A percentile compares a stretch with the other conserved stretches of the same genome.
Evolutionary conservation across 352 stramenopile genomes (phyloP).

Genomic region (Pythium oligandrum): DNA sequence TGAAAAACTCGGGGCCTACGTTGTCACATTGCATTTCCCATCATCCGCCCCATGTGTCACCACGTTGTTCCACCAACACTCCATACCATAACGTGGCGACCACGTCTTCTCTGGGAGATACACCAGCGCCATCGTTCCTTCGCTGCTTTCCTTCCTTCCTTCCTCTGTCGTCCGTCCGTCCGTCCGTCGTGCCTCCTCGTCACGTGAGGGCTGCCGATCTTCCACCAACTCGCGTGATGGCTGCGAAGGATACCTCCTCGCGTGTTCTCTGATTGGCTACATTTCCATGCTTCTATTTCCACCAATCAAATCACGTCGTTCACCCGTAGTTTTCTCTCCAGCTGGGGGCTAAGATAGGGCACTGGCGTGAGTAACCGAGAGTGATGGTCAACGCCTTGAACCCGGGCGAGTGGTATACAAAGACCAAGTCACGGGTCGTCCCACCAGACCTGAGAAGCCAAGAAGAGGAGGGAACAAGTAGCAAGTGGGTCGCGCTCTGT

Average conservation of each 20-base stretch:
- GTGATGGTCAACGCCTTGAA: too few relatives aligned
- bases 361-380: too few relatives aligned
- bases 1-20: slow-evolving; percentile 72
- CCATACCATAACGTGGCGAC: slow-evolving; percentile 69
- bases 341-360: too few relatives aligned
- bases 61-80: not conserved
- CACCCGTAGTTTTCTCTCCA: not conserved
- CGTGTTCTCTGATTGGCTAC: too few relatives aligned
- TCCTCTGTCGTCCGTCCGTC: not conserved
- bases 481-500: not conserved
- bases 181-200: too few relatives aligned
- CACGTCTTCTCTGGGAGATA: slow-evolving; percentile 66
- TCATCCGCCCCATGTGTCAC: not conserved
- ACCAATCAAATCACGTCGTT: slow-evolving; percentile 6
- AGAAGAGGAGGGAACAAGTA: not conserved
- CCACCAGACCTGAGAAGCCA: not conserved
- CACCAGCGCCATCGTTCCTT: slow-evolving; percentile 55
- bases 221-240: too few relatives aligned
- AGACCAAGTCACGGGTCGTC: too few relatives aligned
- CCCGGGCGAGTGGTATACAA: too few relatives aligned
- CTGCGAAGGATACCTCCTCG: too few relatives aligned
- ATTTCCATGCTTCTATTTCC: not conserved
- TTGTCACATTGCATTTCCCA: not conserved
- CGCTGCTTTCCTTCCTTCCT: not conserved
- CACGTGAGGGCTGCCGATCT: too few relatives aligned